A percentile compares a stretch with the other conserved stretches of the same genome.
These are phyloP conservation scores for Eruca vesicaria DNA, from an alignment of 441 rosid species.

Conservation along the genomic window DNA sequence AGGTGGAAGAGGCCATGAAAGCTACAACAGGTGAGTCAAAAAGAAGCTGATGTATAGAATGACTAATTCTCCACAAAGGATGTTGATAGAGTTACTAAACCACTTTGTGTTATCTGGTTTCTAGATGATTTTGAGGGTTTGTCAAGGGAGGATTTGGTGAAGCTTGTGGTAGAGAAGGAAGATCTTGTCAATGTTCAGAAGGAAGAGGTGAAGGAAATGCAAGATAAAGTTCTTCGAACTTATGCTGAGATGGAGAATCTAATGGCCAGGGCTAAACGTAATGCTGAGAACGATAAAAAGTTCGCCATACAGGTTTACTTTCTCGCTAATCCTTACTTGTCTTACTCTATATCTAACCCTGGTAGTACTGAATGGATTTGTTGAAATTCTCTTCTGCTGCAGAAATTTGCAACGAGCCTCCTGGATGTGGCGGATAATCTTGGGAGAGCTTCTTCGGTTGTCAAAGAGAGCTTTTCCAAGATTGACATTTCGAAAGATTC, in stretches of 20 bases:
- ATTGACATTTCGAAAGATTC: conserved; percentile 63
- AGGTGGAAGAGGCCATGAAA: conserved; percentile 28
- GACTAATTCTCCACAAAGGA: conserved; percentile 30
- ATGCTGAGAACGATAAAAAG: conserved; percentile 83
- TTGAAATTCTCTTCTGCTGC: conserved; percentile 22
- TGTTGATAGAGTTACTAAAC: conserved; percentile 43
- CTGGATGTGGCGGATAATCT: conserved; percentile 95
- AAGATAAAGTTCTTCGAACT: conserved; percentile 78
- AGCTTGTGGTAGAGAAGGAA: conserved; percentile 74
- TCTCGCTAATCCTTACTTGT: neutral
- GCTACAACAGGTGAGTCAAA: conserved; percentile 37
- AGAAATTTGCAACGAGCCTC: conserved; percentile 83
- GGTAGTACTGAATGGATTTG: conserved; percentile 1
- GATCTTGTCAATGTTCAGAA: conserved; percentile 65
- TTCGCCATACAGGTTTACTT: conserved; percentile 78
- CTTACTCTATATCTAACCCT: neutral
- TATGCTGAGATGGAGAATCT: conserved; percentile 93
- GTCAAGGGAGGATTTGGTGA: conserved; percentile 69
- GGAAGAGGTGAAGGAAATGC: conserved; percentile 63
- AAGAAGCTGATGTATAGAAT: conserved; percentile 44
- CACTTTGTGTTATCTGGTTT: conserved; percentile 49
- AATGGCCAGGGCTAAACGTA: conserved; percentile 80
- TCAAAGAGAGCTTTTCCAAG: conserved; percentile 71
- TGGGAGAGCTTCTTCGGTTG: conserved; percentile 87
- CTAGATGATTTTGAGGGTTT: conserved; percentile 60